Evolutionary conservation across 2,329 filamentous ascomycete species (phyloP), one percentile per base, ranked within the genome.

Genomic region (Aschersonia sp.): DNA sequence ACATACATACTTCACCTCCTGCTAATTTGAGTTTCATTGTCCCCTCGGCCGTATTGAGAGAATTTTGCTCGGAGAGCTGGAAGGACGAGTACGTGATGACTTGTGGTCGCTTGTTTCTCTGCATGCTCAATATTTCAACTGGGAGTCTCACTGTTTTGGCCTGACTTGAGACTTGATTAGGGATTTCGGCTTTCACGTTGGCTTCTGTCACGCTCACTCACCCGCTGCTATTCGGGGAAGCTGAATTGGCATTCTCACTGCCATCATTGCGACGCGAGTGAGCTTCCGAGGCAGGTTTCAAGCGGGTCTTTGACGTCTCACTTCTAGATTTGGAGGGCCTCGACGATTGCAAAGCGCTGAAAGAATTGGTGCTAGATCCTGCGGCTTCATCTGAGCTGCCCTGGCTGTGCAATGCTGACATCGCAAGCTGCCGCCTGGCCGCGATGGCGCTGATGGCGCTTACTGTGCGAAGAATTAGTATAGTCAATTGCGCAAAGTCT

Each of bases 1-100:
- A 10, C 30, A 11, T 32, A 14, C 44, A 14, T 61, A 75, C 75
- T 63, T 78, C 75, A 47, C 69, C 70, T n/a, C 70, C 67, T 4
- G 62, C 56, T 4, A 78, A 58, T 30, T 57, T 66, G 1, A 79
- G 49, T 22, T 67, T 56, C n/a, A 69, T 44, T 1, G 61, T 54
- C 0, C 70, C 71, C 43, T 67, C 60, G 5, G 59, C 40, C 29
- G 66, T 67, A 29, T 53, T 57, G 44, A 63, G 63, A 22, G 67
- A 59, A 43, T 73, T 78, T 41, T 63, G 62, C 49, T 70, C 69
- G 29, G 56, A 66, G 2, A 68, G 64, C 29, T 60, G 66, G 46
- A 75, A 73, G 0, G 72, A 70, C 0, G 70, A 70, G 47, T 72
- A 65, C 22, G 67, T 63, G 4, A 53, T 51, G n/a, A 50, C 37